These are phyloP conservation scores for Parietichytrium sp. DNA, from an alignment of 108 stramenopile species.

Conservation along the genomic window DNA sequence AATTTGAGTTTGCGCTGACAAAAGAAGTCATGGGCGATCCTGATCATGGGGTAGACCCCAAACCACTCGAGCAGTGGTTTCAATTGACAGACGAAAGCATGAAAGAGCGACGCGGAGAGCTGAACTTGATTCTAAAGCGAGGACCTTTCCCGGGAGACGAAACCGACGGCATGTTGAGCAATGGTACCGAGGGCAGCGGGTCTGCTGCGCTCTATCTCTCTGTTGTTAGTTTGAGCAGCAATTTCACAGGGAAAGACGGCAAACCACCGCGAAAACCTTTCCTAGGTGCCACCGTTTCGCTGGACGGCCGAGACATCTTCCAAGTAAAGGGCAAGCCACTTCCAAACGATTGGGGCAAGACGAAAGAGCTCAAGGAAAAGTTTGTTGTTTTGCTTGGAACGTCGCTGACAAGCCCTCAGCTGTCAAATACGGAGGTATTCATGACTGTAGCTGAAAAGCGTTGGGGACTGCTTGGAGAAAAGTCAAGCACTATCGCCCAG, in stretches of 20 bases:
- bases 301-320: not conserved
- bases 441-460: no score
- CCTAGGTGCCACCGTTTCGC: not conserved
- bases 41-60: not conserved
- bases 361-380: not conserved
- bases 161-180: not conserved
- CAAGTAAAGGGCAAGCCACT: no score
- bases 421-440: no score
- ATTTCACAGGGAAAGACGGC: not conserved
- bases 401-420: not conserved
- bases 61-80: constrained; percentile 16
- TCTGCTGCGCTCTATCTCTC: no score
- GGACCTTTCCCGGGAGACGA: constrained; percentile 9
- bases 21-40: not conserved
- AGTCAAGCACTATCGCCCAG: not conserved
- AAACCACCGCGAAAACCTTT: not conserved
- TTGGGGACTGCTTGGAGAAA: no score
- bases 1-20: not conserved
- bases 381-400: not conserved
- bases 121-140: not conserved
- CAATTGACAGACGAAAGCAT: not conserved
- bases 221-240: not conserved
- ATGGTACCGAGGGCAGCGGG: not conserved
- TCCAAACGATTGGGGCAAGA: no score
- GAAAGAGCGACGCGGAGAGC: not conserved